Percentiles rank a stretch among this genome's conserved stretches.
Conservation (phyloP, 257 asterid species). For the Solanum peruvianum region DNA sequence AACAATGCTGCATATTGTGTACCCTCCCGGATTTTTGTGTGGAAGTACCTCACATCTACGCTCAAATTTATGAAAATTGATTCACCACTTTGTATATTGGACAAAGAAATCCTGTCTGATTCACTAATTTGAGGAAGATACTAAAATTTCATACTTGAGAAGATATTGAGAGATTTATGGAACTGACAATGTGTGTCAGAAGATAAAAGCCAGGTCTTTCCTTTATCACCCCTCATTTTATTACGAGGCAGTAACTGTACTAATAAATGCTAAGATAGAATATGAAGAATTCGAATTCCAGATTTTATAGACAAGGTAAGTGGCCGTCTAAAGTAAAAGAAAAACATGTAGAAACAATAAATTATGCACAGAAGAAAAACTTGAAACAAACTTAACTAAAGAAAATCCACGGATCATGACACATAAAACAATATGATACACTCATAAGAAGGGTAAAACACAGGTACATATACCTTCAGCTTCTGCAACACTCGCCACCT, state of each 20-base stretch:
- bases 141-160: neutral
- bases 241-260: neutral
- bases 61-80: neutral
- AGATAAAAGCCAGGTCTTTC: neutral
- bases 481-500: conserved; percentile 83
- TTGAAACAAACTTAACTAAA: neutral
- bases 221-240: neutral
- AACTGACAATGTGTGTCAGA: neutral
- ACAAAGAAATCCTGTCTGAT: neutral
- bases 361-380: neutral
- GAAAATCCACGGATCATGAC: neutral
- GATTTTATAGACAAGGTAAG: neutral
- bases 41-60: neutral
- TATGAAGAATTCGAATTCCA: neutral
- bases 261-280: neutral
- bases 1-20: neutral
- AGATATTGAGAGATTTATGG: neutral
- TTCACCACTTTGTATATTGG: neutral
- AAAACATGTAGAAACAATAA: neutral
- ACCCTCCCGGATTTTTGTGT: neutral
- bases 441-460: neutral
- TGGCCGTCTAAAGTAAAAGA: neutral
- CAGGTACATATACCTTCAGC: conserved; percentile 49
- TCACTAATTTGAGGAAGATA: neutral
- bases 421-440: neutral